Conservation (phyloP, 2,329 filamentous ascomycete species). For the Xylaria sp. region DNA sequence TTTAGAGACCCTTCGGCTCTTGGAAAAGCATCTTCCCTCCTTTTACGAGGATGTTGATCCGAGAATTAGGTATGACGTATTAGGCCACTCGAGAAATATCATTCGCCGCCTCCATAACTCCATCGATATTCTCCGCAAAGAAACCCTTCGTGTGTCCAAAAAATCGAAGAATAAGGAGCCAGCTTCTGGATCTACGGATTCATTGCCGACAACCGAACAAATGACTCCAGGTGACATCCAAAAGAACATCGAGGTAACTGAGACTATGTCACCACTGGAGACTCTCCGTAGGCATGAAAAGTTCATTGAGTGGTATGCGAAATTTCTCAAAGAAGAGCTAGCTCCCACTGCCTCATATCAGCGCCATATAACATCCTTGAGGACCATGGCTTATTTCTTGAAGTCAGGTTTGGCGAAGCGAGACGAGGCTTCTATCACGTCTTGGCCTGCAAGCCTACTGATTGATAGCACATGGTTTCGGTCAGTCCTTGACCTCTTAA, state of each 20-base stretch:
- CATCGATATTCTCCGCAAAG: constrained; percentile 57
- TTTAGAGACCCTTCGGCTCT: constrained; percentile 61
- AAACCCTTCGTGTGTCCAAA: constrained; percentile 44
- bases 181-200: neutral
- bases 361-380: constrained; percentile 81
- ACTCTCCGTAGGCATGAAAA: constrained; percentile 58
- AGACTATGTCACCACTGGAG: constrained; percentile 37
- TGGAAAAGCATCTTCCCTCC: constrained; percentile 69
- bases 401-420: constrained; percentile 50
- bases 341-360: constrained; percentile 86
- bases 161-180: constrained; percentile 32
- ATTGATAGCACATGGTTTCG: constrained; percentile 61
- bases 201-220: neutral
- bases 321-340: constrained; percentile 75
- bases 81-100: constrained; percentile 76
- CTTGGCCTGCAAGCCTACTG: constrained; percentile 45
- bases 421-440: constrained; percentile 55
- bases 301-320: constrained; percentile 77
- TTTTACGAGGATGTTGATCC: constrained; percentile 86
- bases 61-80: constrained; percentile 81
- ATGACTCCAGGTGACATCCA: neutral
- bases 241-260: constrained; percentile 14
- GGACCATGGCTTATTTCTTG: constrained; percentile 70
- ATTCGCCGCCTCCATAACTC: constrained; percentile 75
- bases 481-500: constrained; percentile 75